These are phyloP conservation scores for Pelargonium myrrhifolium DNA, from an alignment of 441 rosid genomes.

Conservation along the genomic window DNA sequence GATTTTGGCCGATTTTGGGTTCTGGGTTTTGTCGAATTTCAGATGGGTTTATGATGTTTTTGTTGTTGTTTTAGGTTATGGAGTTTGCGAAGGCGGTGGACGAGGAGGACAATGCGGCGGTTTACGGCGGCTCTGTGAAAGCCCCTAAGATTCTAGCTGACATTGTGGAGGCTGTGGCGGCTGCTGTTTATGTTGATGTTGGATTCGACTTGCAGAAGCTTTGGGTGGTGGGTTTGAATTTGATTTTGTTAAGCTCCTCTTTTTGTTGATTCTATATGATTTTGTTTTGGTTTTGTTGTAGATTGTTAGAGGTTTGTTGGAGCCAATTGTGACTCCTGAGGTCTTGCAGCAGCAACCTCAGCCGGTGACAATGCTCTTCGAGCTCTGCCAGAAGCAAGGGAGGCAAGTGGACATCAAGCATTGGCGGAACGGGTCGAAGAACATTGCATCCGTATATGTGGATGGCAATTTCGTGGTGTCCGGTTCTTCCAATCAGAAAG, in stretches of 20 bases:
- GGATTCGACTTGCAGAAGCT: constrained; percentile 45
- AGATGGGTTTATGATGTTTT: constrained; percentile 3
- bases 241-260: background rate
- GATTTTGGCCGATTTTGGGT: background rate
- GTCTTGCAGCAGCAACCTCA: constrained; percentile 60
- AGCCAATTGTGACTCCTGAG: constrained; percentile 53
- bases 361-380: constrained; percentile 51
- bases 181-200: constrained; percentile 59
- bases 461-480: constrained; percentile 47
- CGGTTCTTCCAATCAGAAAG: constrained; percentile 47
- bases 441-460: constrained; percentile 42
- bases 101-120: constrained; percentile 41
- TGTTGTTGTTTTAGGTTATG: constrained; percentile 34
- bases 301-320: constrained; percentile 58
- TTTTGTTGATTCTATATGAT: background rate
- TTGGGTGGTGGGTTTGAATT: constrained; percentile 60
- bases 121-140: constrained; percentile 56
- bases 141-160: constrained; percentile 90
- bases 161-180: constrained; percentile 69
- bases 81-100: constrained; percentile 49
- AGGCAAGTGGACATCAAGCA: constrained; percentile 40
- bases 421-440: constrained; percentile 24
- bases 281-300: constrained; percentile 21
- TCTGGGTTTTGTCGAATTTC: background rate
- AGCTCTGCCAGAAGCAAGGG: constrained; percentile 59